Evolutionary conservation across 257 asterid species (phyloP), one percentile per base, ranked within the genome.

Genomic region (Capsicum rhomboideum): DNA sequence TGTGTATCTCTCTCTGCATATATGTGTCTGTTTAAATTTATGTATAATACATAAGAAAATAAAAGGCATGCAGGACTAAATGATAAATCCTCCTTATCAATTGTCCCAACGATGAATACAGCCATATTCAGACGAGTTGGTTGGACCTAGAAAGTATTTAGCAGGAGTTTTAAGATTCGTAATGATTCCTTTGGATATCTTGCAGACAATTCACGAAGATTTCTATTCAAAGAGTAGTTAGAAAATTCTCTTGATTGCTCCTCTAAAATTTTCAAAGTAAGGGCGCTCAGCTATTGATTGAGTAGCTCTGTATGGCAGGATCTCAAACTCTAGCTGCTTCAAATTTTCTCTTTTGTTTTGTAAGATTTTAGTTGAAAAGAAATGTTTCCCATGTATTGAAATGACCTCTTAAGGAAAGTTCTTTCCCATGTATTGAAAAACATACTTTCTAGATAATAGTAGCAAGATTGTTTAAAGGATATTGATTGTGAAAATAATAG

Each of bases 11-110:
- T 29, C 8, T 74, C 26, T 75, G 16, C 42, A 77, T 16, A 0
- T 52, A 26, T 77, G 34, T n/a, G 44, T 26, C 63, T 50, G 3
- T 75, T 63, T 77, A 26, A 23, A 20, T 28, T 26, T 17, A 85
- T 83, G 82, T 63, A 86, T 79, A 82, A 81, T 49, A 71, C 21
- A 21, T 67, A 53, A 74, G 59, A 74, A 46, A 74, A 23, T 40
- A 46, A 46, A 74, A 74, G 10, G 1, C 59, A 46, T 74, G 59
- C 59, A 74, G 37, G 63, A 14, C 44, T 50, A 50, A 14, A 50
- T 28, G 63, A 75, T 75, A 75, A 17, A 75, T 50, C 63, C 37
- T 26, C 44, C 44, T 6, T 50, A 20, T 75, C 44, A 52, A 46
- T 52, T 77, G 81, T 77, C 46, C 16, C 63, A 75, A 49, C 46